A percentile compares a stretch with the other conserved stretches of the same genome.
phyloP scores from a whole-genome alignment of 257 asterid species.

The Vinca minor region DNA sequence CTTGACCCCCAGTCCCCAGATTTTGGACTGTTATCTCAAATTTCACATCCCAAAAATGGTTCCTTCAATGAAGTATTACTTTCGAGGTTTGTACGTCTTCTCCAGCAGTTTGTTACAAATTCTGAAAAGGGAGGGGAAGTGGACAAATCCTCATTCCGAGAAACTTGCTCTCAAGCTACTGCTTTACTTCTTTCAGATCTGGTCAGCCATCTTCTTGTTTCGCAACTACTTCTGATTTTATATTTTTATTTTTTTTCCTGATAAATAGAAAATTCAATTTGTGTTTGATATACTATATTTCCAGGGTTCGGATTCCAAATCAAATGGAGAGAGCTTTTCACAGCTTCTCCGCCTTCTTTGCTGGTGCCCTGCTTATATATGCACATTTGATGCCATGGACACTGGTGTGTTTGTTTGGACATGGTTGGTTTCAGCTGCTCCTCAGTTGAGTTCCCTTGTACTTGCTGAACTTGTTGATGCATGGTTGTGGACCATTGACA shows the following conservation, averaged over 20 bases:
- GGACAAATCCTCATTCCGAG: constrained; percentile 82
- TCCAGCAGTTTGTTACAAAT: constrained; percentile 73
- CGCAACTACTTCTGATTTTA: constrained; percentile 6
- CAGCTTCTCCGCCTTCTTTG: constrained; percentile 98
- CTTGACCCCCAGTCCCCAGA: constrained; percentile 46
- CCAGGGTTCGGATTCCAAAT: constrained; percentile 72
- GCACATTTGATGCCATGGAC: constrained; percentile 88
- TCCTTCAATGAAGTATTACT: constrained; percentile 75
- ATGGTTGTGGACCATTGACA: constrained; percentile 98
- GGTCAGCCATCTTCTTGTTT: constrained; percentile 33
- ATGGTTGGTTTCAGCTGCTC: constrained; percentile 99
- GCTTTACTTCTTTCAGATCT: constrained; percentile 89
- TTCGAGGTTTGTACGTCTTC: constrained; percentile 65
- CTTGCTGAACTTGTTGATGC: constrained; percentile 99
- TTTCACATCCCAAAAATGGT: constrained; percentile 40
- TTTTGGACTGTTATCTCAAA: constrained; percentile 28
- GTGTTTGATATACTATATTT: constrained; percentile 17
- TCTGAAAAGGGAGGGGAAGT: constrained; percentile 87
- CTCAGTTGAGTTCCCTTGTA: constrained; percentile 86
- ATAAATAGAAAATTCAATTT: neutral
- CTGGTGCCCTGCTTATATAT: constrained; percentile 99
- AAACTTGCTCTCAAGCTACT: constrained; percentile 94
- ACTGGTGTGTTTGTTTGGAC: constrained; percentile 97
- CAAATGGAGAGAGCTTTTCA: constrained; percentile 76
- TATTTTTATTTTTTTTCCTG: too few relatives aligned